Base-by-base conservation (phyloP, 495 filamentous ascomycete species). In the Lasiosphaeria hispida region DNA sequence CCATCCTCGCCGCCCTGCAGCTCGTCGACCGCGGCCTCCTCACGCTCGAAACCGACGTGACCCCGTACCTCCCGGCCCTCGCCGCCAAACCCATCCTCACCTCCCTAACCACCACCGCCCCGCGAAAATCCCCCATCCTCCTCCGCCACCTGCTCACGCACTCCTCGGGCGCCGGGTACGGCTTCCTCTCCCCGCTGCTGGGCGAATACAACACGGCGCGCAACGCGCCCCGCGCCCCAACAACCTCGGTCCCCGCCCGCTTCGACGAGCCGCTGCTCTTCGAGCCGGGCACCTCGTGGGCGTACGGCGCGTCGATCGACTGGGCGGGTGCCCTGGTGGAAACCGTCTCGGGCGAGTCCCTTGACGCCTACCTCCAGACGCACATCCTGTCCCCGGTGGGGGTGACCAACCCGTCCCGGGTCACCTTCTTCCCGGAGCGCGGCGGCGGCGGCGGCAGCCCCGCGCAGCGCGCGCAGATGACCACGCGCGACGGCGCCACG, bases 101-200 rank as follows among this genome's bases (percentile, higher is more conserved):
- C 13, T 68, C 63, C 7, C 70, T 74, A 45, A 41, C 48, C 48
- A 43, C 62, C 15, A 59, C 64, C 35, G 66, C 53, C 7, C 42
- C 51, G 1, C 66, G 70, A 30, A 48, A 39, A 10, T 60, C 61
- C 0, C 62, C 68, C 14, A 69, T 77, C 34, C 69, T 68, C 0
- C 39, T 76, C 37, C 63, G 69, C 0, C 66, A 63, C 39, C 57
- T 77, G 9, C 59, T 77, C 0, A 73, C 72, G 7, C 75, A 77
- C 62, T 61, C 60, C 39, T 55, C 69, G 3, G 72, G 69, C 10
- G 36, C 53, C 9, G 67, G 61, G 3, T 75, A 76, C 63, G 23
- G 55, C 34, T 67, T 70, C 45, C 23, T 71, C 1, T 39, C 64
- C 49, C 59, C 61, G n/a, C 13, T 30, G 4, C 63, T 77, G 11